Evolutionary conservation across 768 basidiomycete species (phyloP).

Genomic region (Agrocybe pediades): DNA sequence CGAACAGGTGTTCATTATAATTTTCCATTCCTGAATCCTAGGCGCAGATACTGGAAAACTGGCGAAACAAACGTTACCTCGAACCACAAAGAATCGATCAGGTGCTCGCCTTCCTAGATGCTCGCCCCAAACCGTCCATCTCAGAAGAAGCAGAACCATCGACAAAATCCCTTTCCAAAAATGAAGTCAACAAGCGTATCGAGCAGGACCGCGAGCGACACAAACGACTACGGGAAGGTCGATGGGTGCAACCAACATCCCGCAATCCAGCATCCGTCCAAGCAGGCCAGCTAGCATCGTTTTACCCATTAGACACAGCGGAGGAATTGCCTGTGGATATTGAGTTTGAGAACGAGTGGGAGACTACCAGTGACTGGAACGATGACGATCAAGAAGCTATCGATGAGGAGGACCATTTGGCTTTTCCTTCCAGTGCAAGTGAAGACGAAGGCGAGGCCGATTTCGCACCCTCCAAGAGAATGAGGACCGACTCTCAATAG

Average conservation of each 20-base stretch:
- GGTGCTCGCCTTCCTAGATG: constrained; percentile 55
- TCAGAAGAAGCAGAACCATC: constrained; percentile 11
- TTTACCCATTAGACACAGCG: constrained; percentile 60
- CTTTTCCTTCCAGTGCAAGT: constrained; percentile 55
- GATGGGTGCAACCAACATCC: constrained; percentile 85
- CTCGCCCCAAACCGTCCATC: constrained; percentile 32
- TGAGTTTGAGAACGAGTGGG: constrained; percentile 90
- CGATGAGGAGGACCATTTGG: constrained; percentile 68
- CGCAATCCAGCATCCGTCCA: constrained; percentile 47
- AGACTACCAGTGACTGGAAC: constrained; percentile 89
- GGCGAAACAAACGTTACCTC: constrained; percentile 83
- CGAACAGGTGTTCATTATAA: background rate
- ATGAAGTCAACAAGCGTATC: constrained; percentile 83
- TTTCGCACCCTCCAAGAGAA: no score
- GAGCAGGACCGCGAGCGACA: constrained; percentile 93
- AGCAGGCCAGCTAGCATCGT: constrained; percentile 53
- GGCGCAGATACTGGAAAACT: constrained; percentile 93
- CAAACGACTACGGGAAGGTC: constrained; percentile 85
- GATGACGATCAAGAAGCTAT: constrained; percentile 84
- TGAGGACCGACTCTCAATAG: no score
- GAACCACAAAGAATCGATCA: constrained; percentile 80
- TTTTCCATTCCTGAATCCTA: background rate
- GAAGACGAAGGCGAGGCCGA: no score
- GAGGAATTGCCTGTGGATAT: constrained; percentile 68
- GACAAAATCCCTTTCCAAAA: constrained; percentile 45